phyloP scores from a whole-genome alignment of 306 rosid species.

The Corylus heterophylla region DNA sequence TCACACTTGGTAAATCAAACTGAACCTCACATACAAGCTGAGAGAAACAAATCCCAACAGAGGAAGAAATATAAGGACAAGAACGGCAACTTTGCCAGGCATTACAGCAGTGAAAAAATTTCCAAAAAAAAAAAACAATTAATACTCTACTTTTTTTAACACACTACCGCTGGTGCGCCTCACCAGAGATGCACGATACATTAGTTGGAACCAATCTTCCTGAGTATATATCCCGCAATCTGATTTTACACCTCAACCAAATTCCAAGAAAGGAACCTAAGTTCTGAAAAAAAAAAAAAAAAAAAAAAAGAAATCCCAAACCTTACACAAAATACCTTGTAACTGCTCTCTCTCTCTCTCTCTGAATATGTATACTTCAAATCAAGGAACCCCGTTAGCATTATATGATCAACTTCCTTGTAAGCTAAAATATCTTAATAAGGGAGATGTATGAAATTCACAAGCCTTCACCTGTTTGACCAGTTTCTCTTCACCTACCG shows the following conservation, averaged over 20 bases:
- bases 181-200: constrained; percentile 54
- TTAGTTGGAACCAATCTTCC: constrained; percentile 62
- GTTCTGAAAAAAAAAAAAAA: constrained; percentile 33
- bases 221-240: constrained; percentile 68
- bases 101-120: constrained; percentile 49
- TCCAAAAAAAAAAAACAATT: constrained; percentile 26
- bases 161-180: constrained; percentile 48
- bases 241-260: constrained; percentile 88
- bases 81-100: constrained; percentile 55
- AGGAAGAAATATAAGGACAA: constrained; percentile 34
- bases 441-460: constrained; percentile 63
- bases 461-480: constrained; percentile 55
- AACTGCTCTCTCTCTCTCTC: constrained; percentile 56
- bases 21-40: constrained; percentile 58
- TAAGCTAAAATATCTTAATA: constrained; percentile 54
- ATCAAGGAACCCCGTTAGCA: constrained; percentile 71
- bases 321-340: constrained; percentile 67
- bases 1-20: constrained; percentile 56
- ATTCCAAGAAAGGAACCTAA: constrained; percentile 64
- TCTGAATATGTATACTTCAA: constrained; percentile 58
- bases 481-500: constrained; percentile 60
- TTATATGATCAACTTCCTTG: constrained; percentile 63
- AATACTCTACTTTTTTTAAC: constrained; percentile 49
- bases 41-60: constrained; percentile 52
- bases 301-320: constrained; percentile 49